Percentiles rank a stretch among this genome's conserved stretches.
phyloP scores from a whole-genome alignment of 768 basidiomycete species.

The Hygrophoropsis aurantiaca region DNA sequence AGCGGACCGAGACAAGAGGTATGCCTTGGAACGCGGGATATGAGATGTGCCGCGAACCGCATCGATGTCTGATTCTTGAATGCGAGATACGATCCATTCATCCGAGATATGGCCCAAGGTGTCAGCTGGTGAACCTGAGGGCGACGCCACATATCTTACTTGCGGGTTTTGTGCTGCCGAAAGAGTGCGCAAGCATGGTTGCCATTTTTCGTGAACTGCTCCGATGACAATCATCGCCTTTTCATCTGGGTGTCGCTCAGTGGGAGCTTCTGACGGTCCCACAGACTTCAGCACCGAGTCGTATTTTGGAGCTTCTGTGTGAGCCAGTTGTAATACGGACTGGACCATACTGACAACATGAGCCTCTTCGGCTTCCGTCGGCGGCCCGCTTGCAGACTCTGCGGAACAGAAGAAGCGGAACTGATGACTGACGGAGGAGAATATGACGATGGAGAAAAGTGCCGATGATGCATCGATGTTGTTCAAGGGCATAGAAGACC shows the following conservation, averaged over 20 bases:
- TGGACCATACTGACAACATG: slow-evolving; percentile 17
- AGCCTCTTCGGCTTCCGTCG: slow-evolving; percentile 6
- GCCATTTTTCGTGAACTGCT: slow-evolving; percentile 1
- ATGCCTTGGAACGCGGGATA: slow-evolving; percentile 15
- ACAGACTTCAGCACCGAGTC: slow-evolving; percentile 2
- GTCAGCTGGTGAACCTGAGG: slow-evolving; percentile 10
- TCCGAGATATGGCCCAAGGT: background rate
- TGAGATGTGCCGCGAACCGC: slow-evolving; percentile 8
- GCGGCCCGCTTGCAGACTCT: slow-evolving; percentile 3
- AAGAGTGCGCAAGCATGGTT: slow-evolving; percentile 2
- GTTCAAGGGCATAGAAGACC: slow-evolving; percentile 17
- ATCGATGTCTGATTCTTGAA: slow-evolving; percentile 10
- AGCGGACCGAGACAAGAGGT: slow-evolving; percentile 18
- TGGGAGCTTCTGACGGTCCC: background rate
- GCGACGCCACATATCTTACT: background rate
- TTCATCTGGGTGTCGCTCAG: slow-evolving; percentile 4
- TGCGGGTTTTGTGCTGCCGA: background rate
- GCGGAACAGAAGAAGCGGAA: slow-evolving; percentile 19
- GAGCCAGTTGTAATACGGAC: slow-evolving; percentile 5
- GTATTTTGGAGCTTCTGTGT: slow-evolving; percentile 6
- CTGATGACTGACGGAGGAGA: slow-evolving; percentile 10
- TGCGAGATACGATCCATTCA: background rate
- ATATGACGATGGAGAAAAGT: slow-evolving; percentile 19
- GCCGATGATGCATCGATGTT: background rate
- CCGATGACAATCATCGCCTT: slow-evolving; percentile 7